phyloP scores from a whole-genome alignment of 2,329 filamentous ascomycete genomes.

The Diaporthe aspalathi region DNA sequence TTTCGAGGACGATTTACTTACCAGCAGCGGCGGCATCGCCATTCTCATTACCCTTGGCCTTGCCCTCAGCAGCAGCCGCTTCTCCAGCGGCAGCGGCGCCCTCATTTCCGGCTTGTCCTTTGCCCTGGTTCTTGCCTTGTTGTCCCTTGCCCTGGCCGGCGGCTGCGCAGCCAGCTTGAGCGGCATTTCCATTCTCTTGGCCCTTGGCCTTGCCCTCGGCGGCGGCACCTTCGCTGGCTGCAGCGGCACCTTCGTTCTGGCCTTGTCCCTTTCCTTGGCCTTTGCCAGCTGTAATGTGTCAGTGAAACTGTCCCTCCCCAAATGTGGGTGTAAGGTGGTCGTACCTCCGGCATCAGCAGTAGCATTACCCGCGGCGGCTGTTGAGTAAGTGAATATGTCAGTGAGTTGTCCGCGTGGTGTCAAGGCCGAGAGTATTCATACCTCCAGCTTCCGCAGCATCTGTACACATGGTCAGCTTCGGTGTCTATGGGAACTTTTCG shows the following conservation, averaged over 20 bases:
- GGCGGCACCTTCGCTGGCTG: not conserved
- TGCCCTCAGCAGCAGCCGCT: not conserved
- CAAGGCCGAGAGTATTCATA: not conserved
- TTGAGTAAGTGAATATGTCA: not conserved
- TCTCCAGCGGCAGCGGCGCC: not conserved
- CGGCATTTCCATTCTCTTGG: not conserved
- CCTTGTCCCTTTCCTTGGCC: not conserved
- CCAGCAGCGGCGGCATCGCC: not conserved
- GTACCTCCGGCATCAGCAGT: slow-evolving; percentile 4
- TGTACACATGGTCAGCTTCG: not conserved
- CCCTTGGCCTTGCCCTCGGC: not conserved
- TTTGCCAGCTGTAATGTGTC: not conserved
- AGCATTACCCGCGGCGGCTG: not conserved
- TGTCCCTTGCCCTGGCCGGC: not conserved
- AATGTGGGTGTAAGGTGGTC: not conserved
- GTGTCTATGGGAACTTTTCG: not conserved
- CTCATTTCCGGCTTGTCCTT: not conserved
- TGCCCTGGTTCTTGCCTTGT: not conserved
- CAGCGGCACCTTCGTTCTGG: not conserved
- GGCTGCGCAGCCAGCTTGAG: not conserved
- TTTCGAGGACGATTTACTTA: not conserved
- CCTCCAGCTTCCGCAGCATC: slow-evolving; percentile 9
- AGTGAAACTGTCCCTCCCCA: not conserved
- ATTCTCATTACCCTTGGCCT: not conserved
- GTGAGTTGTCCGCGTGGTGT: not conserved